Evolutionary conservation across 2,329 filamentous ascomycete genomes (phyloP), one percentile per base, ranked within the genome.

Genomic region (Seiridium cupressi): DNA sequence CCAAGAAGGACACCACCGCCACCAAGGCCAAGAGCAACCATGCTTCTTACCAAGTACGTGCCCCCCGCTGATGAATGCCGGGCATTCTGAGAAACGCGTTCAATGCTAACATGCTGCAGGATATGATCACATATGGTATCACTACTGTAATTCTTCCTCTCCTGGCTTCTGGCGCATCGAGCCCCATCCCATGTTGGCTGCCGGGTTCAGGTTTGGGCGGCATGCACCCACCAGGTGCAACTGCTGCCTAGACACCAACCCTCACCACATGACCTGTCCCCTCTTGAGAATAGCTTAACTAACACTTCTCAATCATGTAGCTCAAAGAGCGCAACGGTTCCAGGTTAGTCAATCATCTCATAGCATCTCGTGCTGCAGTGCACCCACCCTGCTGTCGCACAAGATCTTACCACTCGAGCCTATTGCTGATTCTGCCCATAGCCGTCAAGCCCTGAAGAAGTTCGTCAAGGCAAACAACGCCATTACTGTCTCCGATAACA

Each of bases 71-170:
- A 57, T 38, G 5, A 4, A n/a, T 10, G 31, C 51, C 62, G 57
- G 65, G 47, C 18, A 62, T 62, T 65, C 62, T 55, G 40, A 54
- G 48, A 68, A 38, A 62, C 54, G 54, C 49, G 60, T 60, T 60
- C 60, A 55, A 53, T 66, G 65, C 77, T 81, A 74, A 82, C 70
- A 38, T 3, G 2, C 42, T 63, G 42, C 62, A 87, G 84, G 84
- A 85, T 70, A 87, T 87, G 84, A 87, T 87, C 71, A 84, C 79
- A 57, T 84, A 87, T 72, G 84, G 83, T 58, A 87, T 87, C 71
- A 74, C 85, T 71, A 79, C 81, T 75, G 84, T 87, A 86, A 73
- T 79, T 81, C 68, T 64, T 62, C 62, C 68, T 64, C 57, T 67
- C 70, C 67, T 70, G 64, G 59, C 62, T 66, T 70, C 67, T 67